Evolutionary conservation across 441 rosid species (phyloP).

Genomic region (Capsella rubella): DNA sequence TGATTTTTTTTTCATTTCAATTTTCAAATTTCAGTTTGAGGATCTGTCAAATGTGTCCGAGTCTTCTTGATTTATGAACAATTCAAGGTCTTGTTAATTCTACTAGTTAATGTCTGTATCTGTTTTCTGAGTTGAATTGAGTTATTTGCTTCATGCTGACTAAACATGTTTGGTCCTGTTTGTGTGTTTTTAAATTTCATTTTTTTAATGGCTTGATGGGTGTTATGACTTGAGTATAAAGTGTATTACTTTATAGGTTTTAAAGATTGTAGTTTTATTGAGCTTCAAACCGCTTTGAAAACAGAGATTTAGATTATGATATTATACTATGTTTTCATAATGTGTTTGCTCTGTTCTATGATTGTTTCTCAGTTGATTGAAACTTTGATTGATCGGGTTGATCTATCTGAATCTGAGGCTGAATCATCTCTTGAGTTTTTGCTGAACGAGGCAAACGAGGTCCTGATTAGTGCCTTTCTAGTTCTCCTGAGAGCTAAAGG

Average conservation of each 20-base stretch:
- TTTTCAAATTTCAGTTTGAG: neutral
- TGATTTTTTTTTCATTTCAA: constrained; percentile 16
- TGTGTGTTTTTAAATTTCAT: neutral
- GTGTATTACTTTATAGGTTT: neutral
- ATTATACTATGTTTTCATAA: constrained; percentile 8
- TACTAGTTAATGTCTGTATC: neutral
- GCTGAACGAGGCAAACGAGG: constrained; percentile 66
- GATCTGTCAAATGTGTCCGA: neutral
- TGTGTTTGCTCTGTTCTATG: constrained; percentile 15
- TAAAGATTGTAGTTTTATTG: neutral
- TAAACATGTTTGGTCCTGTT: neutral
- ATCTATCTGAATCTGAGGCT: constrained; percentile 80
- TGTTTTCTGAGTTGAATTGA: constrained; percentile 23
- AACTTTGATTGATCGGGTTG: constrained; percentile 65
- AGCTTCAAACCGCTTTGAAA: constrained; percentile 11
- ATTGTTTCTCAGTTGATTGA: constrained; percentile 68
- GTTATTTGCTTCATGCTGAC: constrained; percentile 12
- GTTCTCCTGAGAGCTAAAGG: constrained; percentile 94
- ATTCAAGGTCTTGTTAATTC: neutral
- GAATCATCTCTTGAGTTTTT: constrained; percentile 74
- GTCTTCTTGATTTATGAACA: neutral
- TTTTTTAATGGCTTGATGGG: neutral
- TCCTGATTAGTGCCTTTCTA: constrained; percentile 82
- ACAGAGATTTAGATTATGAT: neutral
- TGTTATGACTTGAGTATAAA: neutral